These are phyloP conservation scores for Erodium trifolium DNA, from an alignment of 441 rosid genomes.

Conservation along the genomic window DNA sequence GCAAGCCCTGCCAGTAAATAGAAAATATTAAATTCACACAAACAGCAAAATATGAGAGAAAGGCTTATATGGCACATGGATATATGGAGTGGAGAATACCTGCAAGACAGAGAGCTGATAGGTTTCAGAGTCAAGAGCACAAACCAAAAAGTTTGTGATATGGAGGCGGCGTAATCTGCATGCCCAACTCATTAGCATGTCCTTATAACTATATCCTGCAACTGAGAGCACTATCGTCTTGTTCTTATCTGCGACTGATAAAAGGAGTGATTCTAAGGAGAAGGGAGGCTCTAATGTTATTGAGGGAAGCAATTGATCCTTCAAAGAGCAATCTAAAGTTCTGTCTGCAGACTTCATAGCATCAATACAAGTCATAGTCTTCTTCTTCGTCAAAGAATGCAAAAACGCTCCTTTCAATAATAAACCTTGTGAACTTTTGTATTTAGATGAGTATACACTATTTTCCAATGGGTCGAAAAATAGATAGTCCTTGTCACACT, in stretches of 20 bases:
- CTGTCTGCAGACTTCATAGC: constrained; percentile 27
- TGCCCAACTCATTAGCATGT: constrained; percentile 54
- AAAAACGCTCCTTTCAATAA: constrained; percentile 28
- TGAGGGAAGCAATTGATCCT: constrained; percentile 29
- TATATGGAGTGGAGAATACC: constrained; percentile 29
- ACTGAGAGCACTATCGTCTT: constrained; percentile 66
- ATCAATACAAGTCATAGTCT: constrained; percentile 35
- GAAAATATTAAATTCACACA: constrained; percentile 4
- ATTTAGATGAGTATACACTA: constrained; percentile 18
- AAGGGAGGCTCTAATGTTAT: constrained; percentile 39
- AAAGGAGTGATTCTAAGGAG: constrained; percentile 67
- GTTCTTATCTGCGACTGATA: constrained; percentile 51
- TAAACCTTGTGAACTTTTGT: constrained; percentile 19
- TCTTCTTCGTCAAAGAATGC: constrained; percentile 26
- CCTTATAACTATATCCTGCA: constrained; percentile 79
- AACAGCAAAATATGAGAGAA: background rate
- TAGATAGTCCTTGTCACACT: constrained; percentile 41
- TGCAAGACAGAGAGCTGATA: constrained; percentile 64
- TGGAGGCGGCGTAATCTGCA: constrained; percentile 13
- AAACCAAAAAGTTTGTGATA: constrained; percentile 66
- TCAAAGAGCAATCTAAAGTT: constrained; percentile 26
- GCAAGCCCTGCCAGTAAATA: constrained; percentile 51
- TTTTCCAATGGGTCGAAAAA: constrained; percentile 32
- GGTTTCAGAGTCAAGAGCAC: constrained; percentile 82
- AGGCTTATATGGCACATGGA: too few relatives aligned